Base-by-base conservation (phyloP, 2,329 filamentous ascomycete genomes). In the Phialocephala sp. region DNA sequence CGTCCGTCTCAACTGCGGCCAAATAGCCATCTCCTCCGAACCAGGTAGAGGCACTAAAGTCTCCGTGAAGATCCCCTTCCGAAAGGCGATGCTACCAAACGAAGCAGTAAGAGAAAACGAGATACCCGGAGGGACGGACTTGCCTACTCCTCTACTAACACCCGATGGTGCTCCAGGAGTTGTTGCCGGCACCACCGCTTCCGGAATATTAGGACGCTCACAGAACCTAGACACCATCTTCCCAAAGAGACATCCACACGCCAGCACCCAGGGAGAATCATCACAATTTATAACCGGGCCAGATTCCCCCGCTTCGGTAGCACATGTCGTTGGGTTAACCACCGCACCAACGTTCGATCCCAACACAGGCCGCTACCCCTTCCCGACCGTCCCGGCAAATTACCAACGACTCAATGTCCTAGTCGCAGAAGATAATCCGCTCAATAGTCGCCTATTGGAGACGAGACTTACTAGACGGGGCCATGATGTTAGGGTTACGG, bases 371-470 rank as follows among this genome's bases (percentile, higher is more conserved):
- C 57, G 52, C 2, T 65, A 63, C 47, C 66, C 61, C 1, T 70
- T 66, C 50, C 52, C 68, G 6, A 45, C 52, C 5, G 32, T 47
- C 24, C 32, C 59, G 4, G 15, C 50, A 8, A 43, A 39, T 9
- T 36, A 60, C 14, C 37, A 41, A 11, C 24, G 47, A 59, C 55
- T 69, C 9, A 65, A 45, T 22, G 90, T 94, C 55, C 80, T 94
- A 32, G 80, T 94, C 50, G 91, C 94, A 3, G 91, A 94, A 76
- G 91, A 94, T 76, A 94, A 94, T 73, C 84, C 85, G 5, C 89
- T 93, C 72, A 94, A 94, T 76, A 91, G 93, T 72, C 92, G 93
- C 77, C 90, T 93, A 64, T 79, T 94, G 57, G 83, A 88, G 63
- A 91, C 91, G 74, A 93, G 92, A 73, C 81, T 94, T 37, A 85